These are phyloP conservation scores for Arthrinium puccinioides DNA, from an alignment of 2,329 filamentous ascomycete genomes.

Conservation along the genomic window DNA sequence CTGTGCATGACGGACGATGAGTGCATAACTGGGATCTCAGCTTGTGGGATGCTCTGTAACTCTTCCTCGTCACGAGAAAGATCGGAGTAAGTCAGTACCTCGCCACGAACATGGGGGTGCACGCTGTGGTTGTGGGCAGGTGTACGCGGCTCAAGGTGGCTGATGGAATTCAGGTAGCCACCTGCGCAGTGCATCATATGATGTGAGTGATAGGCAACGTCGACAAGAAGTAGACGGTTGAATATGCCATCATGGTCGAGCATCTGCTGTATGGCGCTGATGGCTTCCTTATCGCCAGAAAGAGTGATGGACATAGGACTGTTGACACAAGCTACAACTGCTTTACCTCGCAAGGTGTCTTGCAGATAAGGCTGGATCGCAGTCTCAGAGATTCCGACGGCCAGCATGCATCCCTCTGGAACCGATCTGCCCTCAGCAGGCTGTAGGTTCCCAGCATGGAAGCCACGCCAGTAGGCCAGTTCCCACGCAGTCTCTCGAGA, in stretches of 20 bases:
- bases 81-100: conserved; percentile 2
- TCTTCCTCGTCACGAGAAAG: background rate
- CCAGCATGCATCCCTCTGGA: conserved; percentile 13
- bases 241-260: conserved; percentile 11
- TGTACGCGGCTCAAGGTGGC: conserved; percentile 8
- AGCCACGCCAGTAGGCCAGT: conserved; percentile 14
- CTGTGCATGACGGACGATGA: conserved; percentile 16
- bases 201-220: conserved; percentile 21
- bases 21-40: conserved; percentile 11
- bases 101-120: conserved; percentile 9
- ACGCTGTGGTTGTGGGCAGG: conserved; percentile 5
- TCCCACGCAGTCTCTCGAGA: conserved; percentile 15
- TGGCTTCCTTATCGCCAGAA: conserved; percentile 13
- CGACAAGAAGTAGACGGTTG: conserved; percentile 10
- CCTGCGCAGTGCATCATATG: conserved; percentile 22
- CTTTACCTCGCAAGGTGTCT: conserved; percentile 3
- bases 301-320: conserved; percentile 15
- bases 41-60: background rate
- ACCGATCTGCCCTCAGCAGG: background rate
- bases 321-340: conserved; percentile 15
- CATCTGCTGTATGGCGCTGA: conserved; percentile 8
- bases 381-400: conserved; percentile 8
- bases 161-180: conserved; percentile 16
- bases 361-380: conserved; percentile 9
- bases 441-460: conserved; percentile 7